These are phyloP conservation scores for Penicillium steckii DNA, from an alignment of 495 filamentous ascomycete species.

Conservation along the genomic window DNA sequence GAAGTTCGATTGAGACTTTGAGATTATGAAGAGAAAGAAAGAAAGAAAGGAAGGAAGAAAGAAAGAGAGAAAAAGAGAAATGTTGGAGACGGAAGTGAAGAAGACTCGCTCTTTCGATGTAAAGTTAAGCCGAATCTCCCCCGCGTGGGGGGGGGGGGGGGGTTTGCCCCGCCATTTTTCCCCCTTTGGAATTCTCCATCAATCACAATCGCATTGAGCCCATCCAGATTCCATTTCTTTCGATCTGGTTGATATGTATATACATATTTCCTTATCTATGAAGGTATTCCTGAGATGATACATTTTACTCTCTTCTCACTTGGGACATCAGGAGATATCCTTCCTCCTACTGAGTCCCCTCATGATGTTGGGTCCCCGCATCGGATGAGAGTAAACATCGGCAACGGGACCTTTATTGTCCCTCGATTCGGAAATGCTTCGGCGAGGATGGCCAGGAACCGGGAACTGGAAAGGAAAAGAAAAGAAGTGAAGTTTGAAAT, in stretches of 20 bases:
- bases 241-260: background rate
- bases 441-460: background rate
- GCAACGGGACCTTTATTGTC: background rate
- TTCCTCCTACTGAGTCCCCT: too few relatives aligned
- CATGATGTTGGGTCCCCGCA: background rate
- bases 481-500: background rate
- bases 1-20: background rate
- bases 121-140: conserved; percentile 14
- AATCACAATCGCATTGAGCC: conserved; percentile 24
- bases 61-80: background rate
- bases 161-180: conserved; percentile 3
- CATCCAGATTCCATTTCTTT: background rate
- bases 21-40: conserved; percentile 1
- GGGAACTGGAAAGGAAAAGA: background rate
- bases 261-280: background rate
- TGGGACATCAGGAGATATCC: too few relatives aligned
- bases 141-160: conserved; percentile 7
- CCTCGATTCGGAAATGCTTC: background rate
- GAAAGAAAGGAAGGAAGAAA: conserved; percentile 11
- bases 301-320: background rate
- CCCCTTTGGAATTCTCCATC: conserved; percentile 20
- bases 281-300: background rate
- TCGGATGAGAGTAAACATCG: background rate
- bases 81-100: too few relatives aligned
- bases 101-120: background rate